Evolutionary conservation across 331 rosid species (phyloP), one percentile per base, ranked within the genome.

Genomic region (Malus hybrid): DNA sequence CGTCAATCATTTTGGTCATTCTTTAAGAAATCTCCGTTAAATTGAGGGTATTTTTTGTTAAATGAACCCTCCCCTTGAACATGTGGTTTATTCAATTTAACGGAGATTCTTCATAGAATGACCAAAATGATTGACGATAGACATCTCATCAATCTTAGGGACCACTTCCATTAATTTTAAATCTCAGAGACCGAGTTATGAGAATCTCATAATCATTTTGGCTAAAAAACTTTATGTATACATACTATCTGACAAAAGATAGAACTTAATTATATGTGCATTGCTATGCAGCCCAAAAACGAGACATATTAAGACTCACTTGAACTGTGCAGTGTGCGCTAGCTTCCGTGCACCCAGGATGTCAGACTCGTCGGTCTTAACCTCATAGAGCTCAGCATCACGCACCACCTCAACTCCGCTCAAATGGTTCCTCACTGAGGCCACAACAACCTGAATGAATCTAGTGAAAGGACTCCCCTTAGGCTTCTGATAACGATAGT

Each of bases 401-500:
- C n/a, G 18, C 6, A 56, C 77, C 22, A 70, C 26, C 0, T 68
- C 73, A 42, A 82, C 83, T 2, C 86, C 85, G 71, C 63, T 57
- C 2, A 28, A 77, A 81, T 84, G 85, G 78, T 89, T 89, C 56
- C 83, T 84, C 5, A 70, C 1, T 0, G 93, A 80, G 8, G 83
- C 82, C 22, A 86, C 84, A 12, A 75, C 42, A 5, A 89, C 89
- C 69, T 84, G 88, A 74, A 84, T 16, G 44, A 86, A 89, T 74
- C 90, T 60, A 7, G 88, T 85, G 26, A 89, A 89, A 48, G 91
- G 88, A 75, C 94, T 87, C 63, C 94, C 91, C 83, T 80, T 87
- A 8, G 94, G 91, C 76, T 68, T 85, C 60, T 89, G 74, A 39
- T 67, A 85, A 53, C 91, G 89, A 61, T 85, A 87, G 28, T 11